Evolutionary conservation across 805 yeast genomes (phyloP).

Genomic region (Metschnikowia santaceciliae): DNA sequence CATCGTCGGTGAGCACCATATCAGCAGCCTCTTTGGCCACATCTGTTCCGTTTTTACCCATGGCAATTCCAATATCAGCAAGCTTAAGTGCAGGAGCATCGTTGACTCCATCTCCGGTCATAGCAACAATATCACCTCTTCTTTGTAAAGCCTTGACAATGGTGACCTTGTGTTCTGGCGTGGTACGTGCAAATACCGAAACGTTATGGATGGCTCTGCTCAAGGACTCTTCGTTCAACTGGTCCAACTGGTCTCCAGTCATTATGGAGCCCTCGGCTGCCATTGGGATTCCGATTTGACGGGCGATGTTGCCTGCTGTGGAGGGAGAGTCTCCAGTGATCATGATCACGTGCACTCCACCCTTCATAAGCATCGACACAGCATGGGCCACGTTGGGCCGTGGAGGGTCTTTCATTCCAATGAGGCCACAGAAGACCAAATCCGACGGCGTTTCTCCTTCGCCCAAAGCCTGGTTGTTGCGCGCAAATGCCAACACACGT

Average conservation of each 20-base stretch:
- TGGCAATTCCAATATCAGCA: constrained; percentile 94
- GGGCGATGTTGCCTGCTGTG: constrained; percentile 82
- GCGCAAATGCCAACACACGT: constrained; percentile 80
- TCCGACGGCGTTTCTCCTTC: constrained; percentile 26
- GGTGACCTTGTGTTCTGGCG: constrained; percentile 89
- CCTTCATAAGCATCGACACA: constrained; percentile 70
- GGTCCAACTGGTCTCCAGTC: constrained; percentile 80
- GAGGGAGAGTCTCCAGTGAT: constrained; percentile 92
- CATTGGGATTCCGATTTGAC: constrained; percentile 84
- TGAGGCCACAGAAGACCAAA: constrained; percentile 75
- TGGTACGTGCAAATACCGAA: constrained; percentile 88
- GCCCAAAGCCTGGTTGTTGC: constrained; percentile 42
- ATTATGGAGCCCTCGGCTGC: constrained; percentile 64
- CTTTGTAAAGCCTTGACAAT: constrained; percentile 86
- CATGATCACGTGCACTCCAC: constrained; percentile 98
- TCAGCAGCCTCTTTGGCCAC: constrained; percentile 98
- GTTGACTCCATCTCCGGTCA: constrained; percentile 99
- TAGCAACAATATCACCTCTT: constrained; percentile 93
- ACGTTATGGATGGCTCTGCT: constrained; percentile 76
- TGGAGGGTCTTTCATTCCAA: constrained; percentile 98
- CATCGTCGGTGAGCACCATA: constrained; percentile 96
- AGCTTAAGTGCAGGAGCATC: constrained; percentile 97
- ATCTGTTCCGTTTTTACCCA: constrained; percentile 94
- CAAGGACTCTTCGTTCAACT: constrained; percentile 66
- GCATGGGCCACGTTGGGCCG: constrained; percentile 79